These are phyloP conservation scores for Diplodia seriata DNA, from an alignment of 2,329 filamentous ascomycete species.

Conservation along the genomic window DNA sequence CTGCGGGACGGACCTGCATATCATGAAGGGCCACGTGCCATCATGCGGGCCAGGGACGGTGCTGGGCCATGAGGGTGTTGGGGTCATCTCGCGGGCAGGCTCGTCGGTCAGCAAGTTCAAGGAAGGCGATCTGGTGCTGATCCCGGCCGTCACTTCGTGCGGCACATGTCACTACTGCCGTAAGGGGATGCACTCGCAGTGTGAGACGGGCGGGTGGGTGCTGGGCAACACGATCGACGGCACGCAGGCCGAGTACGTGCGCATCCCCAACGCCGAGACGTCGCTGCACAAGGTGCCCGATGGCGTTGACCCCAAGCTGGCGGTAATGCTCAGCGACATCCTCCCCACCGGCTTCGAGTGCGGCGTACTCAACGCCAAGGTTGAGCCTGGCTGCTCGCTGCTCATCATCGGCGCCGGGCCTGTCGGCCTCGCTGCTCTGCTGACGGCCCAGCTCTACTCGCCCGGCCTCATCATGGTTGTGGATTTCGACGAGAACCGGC, in stretches of 20 bases:
- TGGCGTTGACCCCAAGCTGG: slow-evolving; percentile 50
- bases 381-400: slow-evolving; percentile 60
- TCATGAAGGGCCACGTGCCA: slow-evolving; percentile 61
- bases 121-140: slow-evolving; percentile 57
- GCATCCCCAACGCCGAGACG: slow-evolving; percentile 59
- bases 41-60: slow-evolving; percentile 55
- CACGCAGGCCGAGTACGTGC: slow-evolving; percentile 64
- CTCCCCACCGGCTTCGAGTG: slow-evolving; percentile 64
- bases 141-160: slow-evolving; percentile 61
- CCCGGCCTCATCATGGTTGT: slow-evolving; percentile 60
- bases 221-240: slow-evolving; percentile 62
- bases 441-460: slow-evolving; percentile 63
- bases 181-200: slow-evolving; percentile 60
- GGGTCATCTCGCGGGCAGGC: slow-evolving; percentile 53
- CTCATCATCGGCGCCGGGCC: slow-evolving; percentile 64
- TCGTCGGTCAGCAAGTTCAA: slow-evolving; percentile 48
- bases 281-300: slow-evolving; percentile 56
- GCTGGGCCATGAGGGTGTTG: slow-evolving; percentile 61
- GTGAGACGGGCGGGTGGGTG: slow-evolving; percentile 62
- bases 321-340: slow-evolving; percentile 63
- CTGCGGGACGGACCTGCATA: slow-evolving; percentile 64
- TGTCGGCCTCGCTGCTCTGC: slow-evolving; percentile 62
- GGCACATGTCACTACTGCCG: slow-evolving; percentile 60
- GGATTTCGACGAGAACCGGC: slow-evolving; percentile 58
- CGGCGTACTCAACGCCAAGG: slow-evolving; percentile 60